Base-by-base conservation (phyloP, 345 rosid genomes). In the Bruguiera gymnorhiza region DNA sequence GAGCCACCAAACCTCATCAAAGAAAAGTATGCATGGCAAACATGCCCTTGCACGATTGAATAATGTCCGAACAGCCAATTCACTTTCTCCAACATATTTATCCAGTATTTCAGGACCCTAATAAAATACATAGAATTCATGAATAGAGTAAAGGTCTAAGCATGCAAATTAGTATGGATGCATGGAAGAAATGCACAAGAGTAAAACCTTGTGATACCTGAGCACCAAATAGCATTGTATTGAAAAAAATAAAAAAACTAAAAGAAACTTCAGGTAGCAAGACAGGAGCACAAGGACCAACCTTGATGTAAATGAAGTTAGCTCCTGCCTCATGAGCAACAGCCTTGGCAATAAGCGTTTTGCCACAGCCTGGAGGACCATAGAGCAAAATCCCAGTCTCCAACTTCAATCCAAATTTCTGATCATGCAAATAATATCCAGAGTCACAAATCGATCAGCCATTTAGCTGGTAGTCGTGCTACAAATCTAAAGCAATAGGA, bases 291-390 rank as follows among this genome's bases (percentile, higher is more conserved):
- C 50, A 29, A 56, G 30, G 21, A 70, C 75, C 73, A 55, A 82
- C 99, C 97, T 92, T 92, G 75, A 95, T 84, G 76, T 92, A 87
- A 74, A 95, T 95, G 83, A 95, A 95, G 82, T 88, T 95, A 60
- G 98, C 99, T 68, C 96, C 97, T 1, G 97, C 93, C 82, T 92
- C 99, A 78, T 88, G 87, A 50, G 99, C 99, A 48, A 85, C 96
- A 63, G 99, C 99, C 85, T 92, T 92, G 66, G 99, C 99, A 68
- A 95, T 90, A 76, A 95, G 86, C 37, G 98, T 95, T 83, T 95
- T 95, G 11, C 99, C 99, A 75, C 99, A 95, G 24, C 99, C 99
- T 21, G 98, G 99, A 34, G 99, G 98, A 54, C 99, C 99, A 75
- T 86, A 95, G 58, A 92, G 97, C 86, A 95, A 82, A 84, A 92